Evolutionary conservation across 2,329 filamentous ascomycete genomes (phyloP), one percentile per base, ranked within the genome.

Genomic region (Dactylella cylindrospora): DNA sequence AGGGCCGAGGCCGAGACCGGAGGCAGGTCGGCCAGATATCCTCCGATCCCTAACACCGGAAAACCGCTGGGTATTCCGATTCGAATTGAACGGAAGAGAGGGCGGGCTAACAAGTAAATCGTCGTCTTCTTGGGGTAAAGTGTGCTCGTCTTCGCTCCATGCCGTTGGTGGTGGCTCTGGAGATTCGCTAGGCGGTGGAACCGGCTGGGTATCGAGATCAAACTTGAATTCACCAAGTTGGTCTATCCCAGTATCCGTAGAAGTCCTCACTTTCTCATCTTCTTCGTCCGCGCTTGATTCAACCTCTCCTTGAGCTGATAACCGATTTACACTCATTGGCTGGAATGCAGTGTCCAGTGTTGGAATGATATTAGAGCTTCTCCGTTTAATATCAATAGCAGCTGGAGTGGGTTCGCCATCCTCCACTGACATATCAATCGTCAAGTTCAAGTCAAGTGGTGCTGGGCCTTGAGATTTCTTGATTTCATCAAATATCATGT

Each of bases 241-340:
- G 72, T 90, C 91, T 47, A 86, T 88, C 66, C 81, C 83, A 0
- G 88, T 89, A 71, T 95, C 89, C 64, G 96, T 91, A 41, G 96
- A 73, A 47, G 90, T 79, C 26, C 84, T 79, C 70, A 90, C 86
- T 70, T 82, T 79, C 66, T 90, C 87, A 0, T 81, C 83, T 23
- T 83, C 83, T 15, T 83, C 78, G 66, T 85, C 84, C 45, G 82
- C 82, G 51, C 50, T 72, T 64, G 66, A 72, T 72, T 68, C 66
- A n/a, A 62, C 43, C 38, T 55, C 46, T 40, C 59, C 43, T 35
- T 51, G 29, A 29, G 45, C 50, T 19, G 51, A 49, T 33, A 67
- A 17, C 31, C 67, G 22, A 52, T 49, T 51, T 49, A 57, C 38
- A 59, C 54, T 28, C 31, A 67, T 46, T 41, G 43, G 49, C 31